These are phyloP conservation scores for Geotrichum phurueaensis DNA, from an alignment of 1,139 yeast genomes.

Conservation along the genomic window DNA sequence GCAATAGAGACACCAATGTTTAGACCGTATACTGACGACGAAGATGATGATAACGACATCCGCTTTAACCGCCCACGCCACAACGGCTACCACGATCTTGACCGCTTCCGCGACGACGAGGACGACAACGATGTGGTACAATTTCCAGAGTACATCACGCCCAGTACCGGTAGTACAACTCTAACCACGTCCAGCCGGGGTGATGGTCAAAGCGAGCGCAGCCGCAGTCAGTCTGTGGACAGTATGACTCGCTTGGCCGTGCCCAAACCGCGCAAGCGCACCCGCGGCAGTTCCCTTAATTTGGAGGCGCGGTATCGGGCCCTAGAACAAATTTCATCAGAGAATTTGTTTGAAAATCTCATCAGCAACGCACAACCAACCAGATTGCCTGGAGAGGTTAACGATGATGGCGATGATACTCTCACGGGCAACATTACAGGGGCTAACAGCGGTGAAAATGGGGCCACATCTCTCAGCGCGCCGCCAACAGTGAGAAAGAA, in stretches of 20 bases:
- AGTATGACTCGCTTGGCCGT: not conserved
- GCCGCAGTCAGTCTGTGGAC: conserved; percentile 6
- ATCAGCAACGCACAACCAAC: conserved; percentile 3
- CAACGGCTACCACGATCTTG: not conserved
- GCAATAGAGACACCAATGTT: conserved; percentile 35
- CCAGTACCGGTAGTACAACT: not conserved
- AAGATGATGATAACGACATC: not conserved
- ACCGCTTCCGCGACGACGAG: not conserved
- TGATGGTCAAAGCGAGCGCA: not conserved
- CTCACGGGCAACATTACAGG: conserved; percentile 4
- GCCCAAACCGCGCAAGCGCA: not conserved
- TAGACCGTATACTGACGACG: conserved; percentile 4
- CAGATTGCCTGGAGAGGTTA: not conserved
- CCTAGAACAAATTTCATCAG: conserved; percentile 15
- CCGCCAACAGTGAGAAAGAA: conserved; percentile 13
- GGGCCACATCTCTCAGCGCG: not conserved
- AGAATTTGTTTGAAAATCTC: conserved; percentile 9
- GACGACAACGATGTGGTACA: conserved; percentile 5
- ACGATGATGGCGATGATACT: conserved; percentile 13
- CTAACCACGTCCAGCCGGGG: not conserved
- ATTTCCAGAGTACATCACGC: not conserved
- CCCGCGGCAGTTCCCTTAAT: conserved; percentile 12
- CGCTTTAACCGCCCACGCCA: not conserved
- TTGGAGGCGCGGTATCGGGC: conserved; percentile 28
- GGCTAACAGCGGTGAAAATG: conserved; percentile 4